Conservation (phyloP, 1,284 basidiomycete genomes). For the Sphagnurus paluster region DNA sequence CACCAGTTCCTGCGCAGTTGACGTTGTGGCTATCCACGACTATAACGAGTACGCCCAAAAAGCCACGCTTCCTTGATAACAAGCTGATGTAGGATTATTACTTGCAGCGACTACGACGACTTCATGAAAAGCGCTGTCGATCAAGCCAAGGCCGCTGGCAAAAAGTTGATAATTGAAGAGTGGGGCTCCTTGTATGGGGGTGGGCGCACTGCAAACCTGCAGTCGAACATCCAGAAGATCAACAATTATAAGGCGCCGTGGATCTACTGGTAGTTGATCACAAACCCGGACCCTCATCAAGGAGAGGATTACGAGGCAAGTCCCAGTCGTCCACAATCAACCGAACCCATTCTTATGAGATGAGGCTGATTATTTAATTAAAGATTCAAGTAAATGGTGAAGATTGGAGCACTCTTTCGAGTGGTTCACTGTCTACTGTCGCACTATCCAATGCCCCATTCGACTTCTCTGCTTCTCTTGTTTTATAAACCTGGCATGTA, state of each 20-base stretch:
- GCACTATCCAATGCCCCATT: conserved; percentile 24
- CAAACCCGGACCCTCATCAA: conserved; percentile 35
- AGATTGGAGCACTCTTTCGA: conserved; percentile 21
- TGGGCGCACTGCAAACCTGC: conserved; percentile 24
- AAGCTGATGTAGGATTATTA: background rate
- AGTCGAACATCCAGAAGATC: conserved; percentile 28
- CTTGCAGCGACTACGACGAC: conserved; percentile 23
- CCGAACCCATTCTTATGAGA: background rate
- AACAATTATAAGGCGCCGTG: conserved; percentile 35
- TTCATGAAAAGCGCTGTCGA: conserved; percentile 25
- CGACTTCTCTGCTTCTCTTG: conserved; percentile 17
- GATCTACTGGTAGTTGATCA: conserved; percentile 39
- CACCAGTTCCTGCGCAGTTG: conserved; percentile 24
- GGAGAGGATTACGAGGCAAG: conserved; percentile 35
- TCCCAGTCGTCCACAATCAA: background rate
- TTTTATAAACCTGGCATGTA: too few species aligned
- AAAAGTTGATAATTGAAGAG: conserved; percentile 28
- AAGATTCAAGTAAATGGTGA: conserved; percentile 25
- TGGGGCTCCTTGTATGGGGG: conserved; percentile 27
- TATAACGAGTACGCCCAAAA: conserved; percentile 31
- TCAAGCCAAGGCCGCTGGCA: conserved; percentile 23
- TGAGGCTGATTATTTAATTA: too few species aligned
- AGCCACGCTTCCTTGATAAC: background rate
- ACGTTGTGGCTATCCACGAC: conserved; percentile 28
- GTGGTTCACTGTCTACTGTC: conserved; percentile 18